Evolutionary conservation across 2,329 filamentous ascomycete genomes (phyloP).

Genomic region (Sclerotinia sclerotiorum): DNA sequence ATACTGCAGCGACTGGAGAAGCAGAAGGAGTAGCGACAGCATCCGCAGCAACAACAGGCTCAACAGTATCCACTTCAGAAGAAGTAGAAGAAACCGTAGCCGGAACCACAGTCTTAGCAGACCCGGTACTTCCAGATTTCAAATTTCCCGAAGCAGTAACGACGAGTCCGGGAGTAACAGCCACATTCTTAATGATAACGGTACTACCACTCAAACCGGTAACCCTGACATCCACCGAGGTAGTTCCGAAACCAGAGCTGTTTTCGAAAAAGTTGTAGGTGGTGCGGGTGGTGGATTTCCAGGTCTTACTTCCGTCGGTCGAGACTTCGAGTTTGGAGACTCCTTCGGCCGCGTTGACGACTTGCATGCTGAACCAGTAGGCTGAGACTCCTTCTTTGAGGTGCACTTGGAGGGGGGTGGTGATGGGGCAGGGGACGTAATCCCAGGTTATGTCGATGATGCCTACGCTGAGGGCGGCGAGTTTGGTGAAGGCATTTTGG

Average conservation of each 20-base stretch:
- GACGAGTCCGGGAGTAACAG: conserved; percentile 38
- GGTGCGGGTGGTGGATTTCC: conserved; percentile 55
- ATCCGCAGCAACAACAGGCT: background rate
- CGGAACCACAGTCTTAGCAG: background rate
- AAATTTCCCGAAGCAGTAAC: conserved; percentile 36
- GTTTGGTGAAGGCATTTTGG: conserved; percentile 49
- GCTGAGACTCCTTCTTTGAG: conserved; percentile 53
- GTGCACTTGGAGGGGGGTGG: conserved; percentile 49
- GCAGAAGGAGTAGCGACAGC: background rate
- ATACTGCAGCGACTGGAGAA: background rate
- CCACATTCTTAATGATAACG: conserved; percentile 53
- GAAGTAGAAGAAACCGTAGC: no score
- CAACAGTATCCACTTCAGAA: no score
- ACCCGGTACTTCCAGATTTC: background rate
- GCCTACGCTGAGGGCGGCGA: conserved; percentile 48
- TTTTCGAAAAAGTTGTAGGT: conserved; percentile 65
- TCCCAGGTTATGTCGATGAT: conserved; percentile 52
- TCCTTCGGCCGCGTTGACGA: conserved; percentile 60
- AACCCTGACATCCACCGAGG: conserved; percentile 55
- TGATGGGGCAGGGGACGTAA: conserved; percentile 53
- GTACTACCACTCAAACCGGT: conserved; percentile 53
- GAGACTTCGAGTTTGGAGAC: conserved; percentile 60
- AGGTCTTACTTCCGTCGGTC: conserved; percentile 58
- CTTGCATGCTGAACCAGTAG: conserved; percentile 62
- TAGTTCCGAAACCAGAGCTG: conserved; percentile 54